Evolutionary conservation across 306 rosid genomes (phyloP), one percentile per base, ranked within the genome.

Genomic region (Myrica gale): DNA sequence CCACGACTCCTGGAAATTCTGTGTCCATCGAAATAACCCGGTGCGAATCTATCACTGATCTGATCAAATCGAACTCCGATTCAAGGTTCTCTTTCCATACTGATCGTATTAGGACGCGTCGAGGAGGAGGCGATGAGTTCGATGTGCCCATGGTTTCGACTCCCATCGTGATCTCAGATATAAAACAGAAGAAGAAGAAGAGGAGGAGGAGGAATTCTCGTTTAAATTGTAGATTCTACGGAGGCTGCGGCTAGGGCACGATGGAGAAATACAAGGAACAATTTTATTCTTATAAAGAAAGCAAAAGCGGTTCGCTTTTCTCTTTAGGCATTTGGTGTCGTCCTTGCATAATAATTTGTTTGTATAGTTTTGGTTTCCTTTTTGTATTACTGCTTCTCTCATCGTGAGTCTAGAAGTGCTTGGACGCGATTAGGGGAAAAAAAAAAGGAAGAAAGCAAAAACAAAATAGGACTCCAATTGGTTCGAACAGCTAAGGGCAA

Each of bases 1-100:
- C 50, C 1, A 92, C 88, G 9, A 92, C 85, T 21, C 97, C 97
- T 4, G 97, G 97, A 51, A 92, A 92, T 71, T 91, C 97, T 0
- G 97, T 92, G 39, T 92, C 96, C 97, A 92, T 92, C 6, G 97
- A 75, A 51, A 90, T 66, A 9, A 75, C 5, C 0, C 89, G 92
- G 73, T 42, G 57, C 0, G 60, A 70, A 52, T 87, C 89, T 15
- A 91, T 69, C 1, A 72, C 53, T 16, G 86, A 81, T 9, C 86
- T 77, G 73, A 91, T 89, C 79, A 84, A 45, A 5, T 46, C 11
- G 47, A 91, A 78, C 77, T 91, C 97, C 19, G 74, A 63, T 3
- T 80, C 89, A 2, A 91, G 81, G 39, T 91, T 89, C 0, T 68
- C 76, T 23, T 89, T 66, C 90, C 92, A 91, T 3, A 89, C 97